Conservation (phyloP, 768 basidiomycete genomes). For the Boletus eberwhitei region DNA sequence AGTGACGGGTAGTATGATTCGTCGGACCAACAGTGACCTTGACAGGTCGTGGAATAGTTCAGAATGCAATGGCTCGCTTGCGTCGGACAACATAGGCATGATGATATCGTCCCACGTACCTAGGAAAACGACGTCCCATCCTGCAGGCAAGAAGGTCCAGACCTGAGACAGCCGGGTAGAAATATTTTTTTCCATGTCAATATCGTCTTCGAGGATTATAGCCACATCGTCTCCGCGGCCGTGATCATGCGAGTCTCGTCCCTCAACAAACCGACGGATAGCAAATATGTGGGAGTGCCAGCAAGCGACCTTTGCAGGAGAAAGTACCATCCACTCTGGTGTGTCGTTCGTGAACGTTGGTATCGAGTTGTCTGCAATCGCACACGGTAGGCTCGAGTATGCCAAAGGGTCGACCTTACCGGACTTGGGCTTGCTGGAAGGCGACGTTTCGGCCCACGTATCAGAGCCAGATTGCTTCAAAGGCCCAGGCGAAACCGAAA, state of each 20-base stretch:
- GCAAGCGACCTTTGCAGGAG: conserved; percentile 60
- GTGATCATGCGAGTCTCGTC: conserved; percentile 17
- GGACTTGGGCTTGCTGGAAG: background rate
- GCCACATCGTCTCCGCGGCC: conserved; percentile 34
- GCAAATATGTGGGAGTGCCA: conserved; percentile 66
- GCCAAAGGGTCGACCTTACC: background rate
- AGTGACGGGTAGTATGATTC: conserved; percentile 49
- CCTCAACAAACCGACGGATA: conserved; percentile 42
- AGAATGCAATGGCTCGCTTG: background rate
- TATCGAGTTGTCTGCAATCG: conserved; percentile 39
- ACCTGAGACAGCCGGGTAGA: conserved; percentile 37
- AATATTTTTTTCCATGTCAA: conserved; percentile 73
- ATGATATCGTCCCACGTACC: conserved; percentile 37
- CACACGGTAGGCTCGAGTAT: conserved; percentile 38
- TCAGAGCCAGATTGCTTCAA: conserved; percentile 21
- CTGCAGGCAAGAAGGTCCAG: conserved; percentile 51
- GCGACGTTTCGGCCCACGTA: conserved; percentile 10
- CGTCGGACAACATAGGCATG: background rate
- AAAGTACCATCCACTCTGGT: conserved; percentile 50
- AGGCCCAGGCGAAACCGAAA: conserved; percentile 11
- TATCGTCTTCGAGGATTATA: conserved; percentile 73
- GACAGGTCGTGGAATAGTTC: background rate
- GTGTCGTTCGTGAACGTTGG: conserved; percentile 34
- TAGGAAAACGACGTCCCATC: conserved; percentile 75
- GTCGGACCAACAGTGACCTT: conserved; percentile 81